Evolutionary conservation across 139 green algal species (phyloP), one percentile per base, ranked within the genome.

Genomic region (Dunaliella sp.): DNA sequence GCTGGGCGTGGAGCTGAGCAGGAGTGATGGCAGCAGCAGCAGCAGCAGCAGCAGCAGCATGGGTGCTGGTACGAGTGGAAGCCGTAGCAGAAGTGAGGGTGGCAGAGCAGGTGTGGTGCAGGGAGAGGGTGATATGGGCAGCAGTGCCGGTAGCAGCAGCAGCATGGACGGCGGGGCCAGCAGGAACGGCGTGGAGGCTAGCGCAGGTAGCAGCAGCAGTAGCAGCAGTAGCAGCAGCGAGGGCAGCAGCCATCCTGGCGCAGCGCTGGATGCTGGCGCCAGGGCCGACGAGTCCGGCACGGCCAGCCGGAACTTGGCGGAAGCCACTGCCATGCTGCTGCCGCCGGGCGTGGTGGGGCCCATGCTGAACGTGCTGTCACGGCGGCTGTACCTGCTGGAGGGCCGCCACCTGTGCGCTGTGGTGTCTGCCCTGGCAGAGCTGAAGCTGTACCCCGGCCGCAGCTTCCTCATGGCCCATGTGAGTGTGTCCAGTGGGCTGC

Each of bases 321-420:
- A 7, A 31, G 76, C 34, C 1, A 37, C 34, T 12, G 76, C n/a
- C n/a, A 37, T 81, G 76, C 76, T 81, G 30, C 12, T 81, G 76
- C 76, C 76, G 22, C n/a, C 76, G 7, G 37, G 76, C 31, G n/a
- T 28, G n/a, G n/a, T 81, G 76, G 34, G 30, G 25, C n/a, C n/a
- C n/a, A 1, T 81, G 76, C 28, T 81, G 76, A 31, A 37, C 34
- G 76, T 37, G 30, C n/a, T 81, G 34, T 34, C 33, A 2, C 34
- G n/a, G 31, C 76, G n/a, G 28, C 31, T 81, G 76, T 12, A 34
- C n/a, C 1, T 36, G 7, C 33, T 81, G 76, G 25, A 33, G 12
- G 34, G n/a, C 3, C 76, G 76, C 76, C 76, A 81, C n/a, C 31
- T 81, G 76, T 81, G 34, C 76, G 30, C 34, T 12, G 76, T 81